These are phyloP conservation scores for Neofusicoccum sp. DNA, from an alignment of 2,329 filamentous ascomycete species.

Conservation along the genomic window DNA sequence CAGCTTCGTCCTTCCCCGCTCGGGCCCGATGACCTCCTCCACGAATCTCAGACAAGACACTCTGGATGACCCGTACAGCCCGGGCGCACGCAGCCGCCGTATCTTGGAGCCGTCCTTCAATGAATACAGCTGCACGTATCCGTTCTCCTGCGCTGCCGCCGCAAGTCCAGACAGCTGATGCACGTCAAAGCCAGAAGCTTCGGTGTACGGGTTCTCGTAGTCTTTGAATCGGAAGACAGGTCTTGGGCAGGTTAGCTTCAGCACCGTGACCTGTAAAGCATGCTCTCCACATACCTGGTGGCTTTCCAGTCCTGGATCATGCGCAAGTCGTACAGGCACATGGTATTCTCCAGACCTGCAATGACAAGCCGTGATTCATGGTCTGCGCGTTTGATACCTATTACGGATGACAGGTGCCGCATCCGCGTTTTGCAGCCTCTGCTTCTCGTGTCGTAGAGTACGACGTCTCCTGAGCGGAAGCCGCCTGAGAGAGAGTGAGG, in stretches of 20 bases:
- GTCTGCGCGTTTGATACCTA: slow-evolving; percentile 10
- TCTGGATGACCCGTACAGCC: slow-evolving; percentile 13
- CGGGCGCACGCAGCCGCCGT: neutral
- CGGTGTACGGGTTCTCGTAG: slow-evolving; percentile 27
- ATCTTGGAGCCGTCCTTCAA: slow-evolving; percentile 35
- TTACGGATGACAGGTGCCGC: slow-evolving; percentile 4
- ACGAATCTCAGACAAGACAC: slow-evolving; percentile 31
- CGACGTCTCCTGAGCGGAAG: slow-evolving; percentile 9
- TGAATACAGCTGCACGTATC: slow-evolving; percentile 29
- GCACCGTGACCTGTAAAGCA: neutral
- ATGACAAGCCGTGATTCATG: slow-evolving; percentile 17
- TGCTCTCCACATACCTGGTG: slow-evolving; percentile 18
- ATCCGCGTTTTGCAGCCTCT: neutral
- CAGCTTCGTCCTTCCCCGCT: slow-evolving; percentile 19
- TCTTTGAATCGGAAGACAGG: slow-evolving; percentile 29
- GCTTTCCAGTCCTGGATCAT: slow-evolving; percentile 22
- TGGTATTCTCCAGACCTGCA: slow-evolving; percentile 16
- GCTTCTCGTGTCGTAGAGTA: slow-evolving; percentile 13
- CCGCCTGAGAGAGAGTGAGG: slow-evolving; percentile 3
- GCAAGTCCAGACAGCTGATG: slow-evolving; percentile 31
- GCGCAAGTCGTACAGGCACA: slow-evolving; percentile 23
- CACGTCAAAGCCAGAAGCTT: slow-evolving; percentile 31
- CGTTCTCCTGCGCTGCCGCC: slow-evolving; percentile 31
- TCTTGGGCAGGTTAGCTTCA: slow-evolving; percentile 18
- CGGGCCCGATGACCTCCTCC: slow-evolving; percentile 25